phyloP scores from a whole-genome alignment of 2,329 filamentous ascomycete genomes.

The Lachnellula arida region DNA sequence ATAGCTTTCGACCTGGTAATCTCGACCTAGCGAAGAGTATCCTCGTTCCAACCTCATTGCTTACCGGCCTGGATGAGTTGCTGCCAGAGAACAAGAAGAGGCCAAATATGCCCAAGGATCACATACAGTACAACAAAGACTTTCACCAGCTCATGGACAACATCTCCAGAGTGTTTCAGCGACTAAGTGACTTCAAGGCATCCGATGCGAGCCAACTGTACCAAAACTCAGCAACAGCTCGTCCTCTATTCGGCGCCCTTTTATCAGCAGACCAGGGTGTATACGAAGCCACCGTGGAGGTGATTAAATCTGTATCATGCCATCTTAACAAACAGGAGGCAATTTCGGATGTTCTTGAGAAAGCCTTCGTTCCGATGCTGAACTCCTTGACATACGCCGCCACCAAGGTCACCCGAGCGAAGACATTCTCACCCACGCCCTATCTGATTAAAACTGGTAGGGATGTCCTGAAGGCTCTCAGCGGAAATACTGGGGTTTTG shows the following conservation, averaged over 20 bases:
- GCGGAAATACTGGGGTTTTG: constrained; percentile 50
- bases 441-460: constrained; percentile 53
- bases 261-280: constrained; percentile 76
- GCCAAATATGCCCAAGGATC: constrained; percentile 45
- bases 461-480: constrained; percentile 53
- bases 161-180: constrained; percentile 70
- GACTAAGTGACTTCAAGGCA: constrained; percentile 70
- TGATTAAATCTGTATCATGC: constrained; percentile 77
- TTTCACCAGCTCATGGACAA: constrained; percentile 58
- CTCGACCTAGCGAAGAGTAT: constrained; percentile 71
- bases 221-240: constrained; percentile 61
- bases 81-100: constrained; percentile 25
- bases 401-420: constrained; percentile 38
- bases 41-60: constrained; percentile 51
- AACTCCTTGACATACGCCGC: constrained; percentile 42
- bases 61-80: constrained; percentile 75
- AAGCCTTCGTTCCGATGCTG: constrained; percentile 42
- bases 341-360: constrained; percentile 42
- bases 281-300: constrained; percentile 72
- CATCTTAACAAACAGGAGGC: constrained; percentile 52
- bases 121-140: constrained; percentile 72
- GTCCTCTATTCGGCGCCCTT: constrained; percentile 71
- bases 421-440: constrained; percentile 53
- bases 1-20: constrained; percentile 61
- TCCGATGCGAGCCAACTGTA: constrained; percentile 67